Base-by-base conservation (phyloP, 306 rosid genomes). In the Datisca glomerata region DNA sequence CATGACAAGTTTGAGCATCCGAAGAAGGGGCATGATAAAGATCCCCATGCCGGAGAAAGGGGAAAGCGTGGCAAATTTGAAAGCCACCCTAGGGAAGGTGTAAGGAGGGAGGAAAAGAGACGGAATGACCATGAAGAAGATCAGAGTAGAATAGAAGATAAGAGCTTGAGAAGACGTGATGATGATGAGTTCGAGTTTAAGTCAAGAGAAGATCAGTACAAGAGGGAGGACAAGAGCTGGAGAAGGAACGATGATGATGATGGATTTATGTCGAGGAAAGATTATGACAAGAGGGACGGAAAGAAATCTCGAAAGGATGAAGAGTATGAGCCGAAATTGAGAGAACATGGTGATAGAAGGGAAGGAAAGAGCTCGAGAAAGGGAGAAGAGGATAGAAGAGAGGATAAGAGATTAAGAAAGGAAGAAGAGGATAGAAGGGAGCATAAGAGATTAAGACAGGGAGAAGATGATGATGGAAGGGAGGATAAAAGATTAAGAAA, bases 1-100 rank as follows among this genome's bases (percentile, higher is more conserved):
- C 71, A 64, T 57, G 86, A 73, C 61, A 77, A 63, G 46, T 91
- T 70, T 70, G 81, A 73, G 2, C 74, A 68, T 53, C 67, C 63
- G 29, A 73, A 46, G 43, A 66, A 59, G 41, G 53, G 31, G 3
- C 79, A 29, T 22, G 74, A 58, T 20, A 71, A 55, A 57, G 74
- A 46, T 42, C 18, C 59, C 10, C 43, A 14, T 34, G 28, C 40
- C 12, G 69, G 55, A 61, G 72, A 57, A 24, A 63, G 18, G 50
- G 64, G 47, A 22, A 46, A 14, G 18, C 42, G 49, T 21, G 71
- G 44, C 42, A 60, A 59, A 24, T 53, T 48, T 47, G 74, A 42
- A 56, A 60, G 55, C 28, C 71, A 64, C 47, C 62, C 74, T 46
- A 56, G 71, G 49, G 41, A 53, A 39, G 41, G 9, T 17, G 65